phyloP scores from a whole-genome alignment of 805 yeast species.

The Myxozyma neotropica region DNA sequence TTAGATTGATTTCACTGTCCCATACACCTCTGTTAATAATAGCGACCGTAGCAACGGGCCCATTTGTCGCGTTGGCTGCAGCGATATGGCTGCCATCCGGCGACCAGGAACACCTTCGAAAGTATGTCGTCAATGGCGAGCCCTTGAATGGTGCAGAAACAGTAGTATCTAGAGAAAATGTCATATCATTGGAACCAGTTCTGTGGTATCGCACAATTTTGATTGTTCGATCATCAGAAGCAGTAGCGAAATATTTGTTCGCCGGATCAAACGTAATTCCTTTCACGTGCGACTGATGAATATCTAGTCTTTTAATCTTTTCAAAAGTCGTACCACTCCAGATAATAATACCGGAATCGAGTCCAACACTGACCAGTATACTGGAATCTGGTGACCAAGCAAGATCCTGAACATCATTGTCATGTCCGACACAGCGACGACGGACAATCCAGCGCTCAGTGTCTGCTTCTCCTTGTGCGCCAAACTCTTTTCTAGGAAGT shows the following conservation, averaged over 20 bases:
- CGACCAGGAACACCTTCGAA: conserved; percentile 70
- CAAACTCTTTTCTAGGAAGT: conserved; percentile 61
- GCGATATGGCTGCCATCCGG: conserved; percentile 75
- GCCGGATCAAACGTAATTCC: conserved; percentile 99
- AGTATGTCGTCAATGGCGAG: conserved; percentile 91
- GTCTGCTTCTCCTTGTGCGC: conserved; percentile 63
- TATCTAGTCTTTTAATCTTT: conserved; percentile 76
- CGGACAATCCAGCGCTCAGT: conserved; percentile 93
- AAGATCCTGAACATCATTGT: conserved; percentile 94
- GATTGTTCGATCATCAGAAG: conserved; percentile 92
- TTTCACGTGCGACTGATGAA: conserved; percentile 93
- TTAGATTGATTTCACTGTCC: conserved; percentile 62
- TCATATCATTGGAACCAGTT: conserved; percentile 63
- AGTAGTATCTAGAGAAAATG: conserved; percentile 83
- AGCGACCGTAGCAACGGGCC: conserved; percentile 64
- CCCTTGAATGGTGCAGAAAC: conserved; percentile 82
- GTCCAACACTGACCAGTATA: conserved; percentile 87
- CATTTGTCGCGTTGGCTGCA: conserved; percentile 68
- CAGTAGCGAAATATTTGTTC: conserved; percentile 94
- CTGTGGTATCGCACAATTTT: conserved; percentile 84
- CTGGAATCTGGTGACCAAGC: conserved; percentile 98
- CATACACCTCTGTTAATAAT: conserved; percentile 66
- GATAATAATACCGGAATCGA: conserved; percentile 87
- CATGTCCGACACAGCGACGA: conserved; percentile 92
- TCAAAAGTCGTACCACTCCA: conserved; percentile 93